phyloP scores from a whole-genome alignment of 257 asterid genomes.

The Fraxinus quadrangulata region DNA sequence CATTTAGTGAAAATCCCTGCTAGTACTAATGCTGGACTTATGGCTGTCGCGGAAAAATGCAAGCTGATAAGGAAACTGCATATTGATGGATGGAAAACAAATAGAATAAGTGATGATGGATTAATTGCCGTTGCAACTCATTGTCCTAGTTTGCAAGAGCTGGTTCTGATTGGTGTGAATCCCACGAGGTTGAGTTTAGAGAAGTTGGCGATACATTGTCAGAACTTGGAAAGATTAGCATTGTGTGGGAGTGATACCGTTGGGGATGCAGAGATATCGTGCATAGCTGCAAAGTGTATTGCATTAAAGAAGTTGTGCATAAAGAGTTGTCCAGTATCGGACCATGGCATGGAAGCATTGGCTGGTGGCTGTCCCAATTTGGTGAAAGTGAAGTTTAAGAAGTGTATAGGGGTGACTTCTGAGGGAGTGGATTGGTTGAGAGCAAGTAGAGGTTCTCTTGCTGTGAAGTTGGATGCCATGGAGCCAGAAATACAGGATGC shows the following conservation, averaged over 20 bases:
- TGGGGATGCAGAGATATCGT: slow-evolving; percentile 76
- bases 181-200: slow-evolving; percentile 58
- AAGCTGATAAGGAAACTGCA: slow-evolving; percentile 13
- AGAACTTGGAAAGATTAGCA: slow-evolving; percentile 78
- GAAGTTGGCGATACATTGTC: slow-evolving; percentile 61
- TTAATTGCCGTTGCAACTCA: slow-evolving; percentile 16
- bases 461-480: background rate
- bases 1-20: slow-evolving; percentile 15
- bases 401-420: slow-evolving; percentile 18
- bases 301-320: slow-evolving; percentile 84
- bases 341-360: slow-evolving; percentile 7
- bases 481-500: slow-evolving; percentile 15
- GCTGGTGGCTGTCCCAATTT: slow-evolving; percentile 17
- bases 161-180: slow-evolving; percentile 67
- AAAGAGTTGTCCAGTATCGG: slow-evolving; percentile 37
- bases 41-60: slow-evolving; percentile 9
- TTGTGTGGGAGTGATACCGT: slow-evolving; percentile 84
- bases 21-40: slow-evolving; percentile 10
- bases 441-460: slow-evolving; percentile 14
- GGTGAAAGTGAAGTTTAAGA: slow-evolving; percentile 15
- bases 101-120: slow-evolving; percentile 13
- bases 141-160: slow-evolving; percentile 13
- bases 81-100: slow-evolving; percentile 23
- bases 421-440: slow-evolving; percentile 18
- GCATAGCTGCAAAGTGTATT: slow-evolving; percentile 74